Evolutionary conservation across 139 green algal genomes (phyloP).

Genomic region (Pleodorina starrii): DNA sequence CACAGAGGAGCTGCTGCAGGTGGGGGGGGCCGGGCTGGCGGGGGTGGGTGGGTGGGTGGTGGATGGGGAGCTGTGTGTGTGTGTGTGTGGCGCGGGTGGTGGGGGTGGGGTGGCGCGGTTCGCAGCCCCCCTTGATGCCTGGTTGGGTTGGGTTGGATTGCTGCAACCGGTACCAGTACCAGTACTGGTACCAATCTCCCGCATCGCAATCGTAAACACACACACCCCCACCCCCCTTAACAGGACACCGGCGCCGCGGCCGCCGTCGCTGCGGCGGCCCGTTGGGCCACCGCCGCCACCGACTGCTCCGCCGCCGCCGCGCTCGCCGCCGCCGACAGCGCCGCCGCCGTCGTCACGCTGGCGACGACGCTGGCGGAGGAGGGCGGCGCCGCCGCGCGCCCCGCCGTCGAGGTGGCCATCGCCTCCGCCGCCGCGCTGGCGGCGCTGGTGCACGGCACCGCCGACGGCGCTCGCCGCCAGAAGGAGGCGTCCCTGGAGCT

Average conservation of each 20-base stretch:
- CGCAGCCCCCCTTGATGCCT: too few relatives aligned
- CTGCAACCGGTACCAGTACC: too few relatives aligned
- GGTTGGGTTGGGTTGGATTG: too few relatives aligned
- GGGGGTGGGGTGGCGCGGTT: neutral
- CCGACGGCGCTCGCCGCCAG: neutral
- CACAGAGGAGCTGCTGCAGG: conserved; percentile 34
- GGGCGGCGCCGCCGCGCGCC: neutral
- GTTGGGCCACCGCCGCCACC: neutral
- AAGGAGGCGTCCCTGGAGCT: neutral
- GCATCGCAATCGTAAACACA: neutral
- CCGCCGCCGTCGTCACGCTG: neutral
- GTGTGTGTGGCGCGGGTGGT: too few relatives aligned
- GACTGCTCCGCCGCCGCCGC: neutral
- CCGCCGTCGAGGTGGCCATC: neutral
- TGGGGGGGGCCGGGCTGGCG: neutral
- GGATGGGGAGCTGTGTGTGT: too few relatives aligned
- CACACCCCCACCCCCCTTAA: neutral
- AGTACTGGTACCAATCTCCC: too few relatives aligned
- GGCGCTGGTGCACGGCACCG: neutral
- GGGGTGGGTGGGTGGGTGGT: neutral
- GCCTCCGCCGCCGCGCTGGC: neutral
- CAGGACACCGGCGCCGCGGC: conserved; percentile 28
- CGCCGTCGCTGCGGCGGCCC: neutral
- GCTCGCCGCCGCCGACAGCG: neutral
- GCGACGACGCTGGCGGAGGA: neutral